Evolutionary conservation across 345 rosid species (phyloP), one percentile per base, ranked within the genome.

Genomic region (Murraya koenigii): DNA sequence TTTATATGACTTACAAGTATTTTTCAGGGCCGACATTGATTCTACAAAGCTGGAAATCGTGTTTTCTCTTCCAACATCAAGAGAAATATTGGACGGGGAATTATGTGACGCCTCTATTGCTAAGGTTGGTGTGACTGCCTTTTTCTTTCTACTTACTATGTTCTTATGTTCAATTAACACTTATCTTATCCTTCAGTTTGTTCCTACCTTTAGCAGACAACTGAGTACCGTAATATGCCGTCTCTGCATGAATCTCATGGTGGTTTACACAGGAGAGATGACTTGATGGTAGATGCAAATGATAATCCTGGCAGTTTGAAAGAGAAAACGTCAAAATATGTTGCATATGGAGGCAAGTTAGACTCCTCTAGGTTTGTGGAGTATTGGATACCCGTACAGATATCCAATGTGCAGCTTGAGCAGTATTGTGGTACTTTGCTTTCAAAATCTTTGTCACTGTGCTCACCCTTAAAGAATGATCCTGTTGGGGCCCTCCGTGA

Each of bases 351-450:
- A 10, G 75, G 85, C 87, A 88, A 82, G 84, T 72, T 68, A 19
- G 89, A 82, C 35, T 78, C 86, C 20, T 89, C 90, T 38, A 80
- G 86, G 83, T 89, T 91, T 86, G 69, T 78, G 7, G 99, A 96
- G 87, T 94, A 88, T 73, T 94, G 98, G 99, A 91, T 96, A 79
- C 99, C 99, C 60, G 92, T 87, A 52, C 87, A 85, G 80, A 79
- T 96, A 82, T 94, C 98, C 54, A 74, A 85, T 79, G 83, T 93
- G 82, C 99, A 96, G 85, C 90, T 94, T 62, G 98, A 96, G 88
- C 94, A 90, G 84, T 96, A 96, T 82, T 96, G 99, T 88, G 84
- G 84, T 80, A 84, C 86, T 76, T 85, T 94, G 78, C 81, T 91
- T 75, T 82, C 89, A 64, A 88, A 91, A 25, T 82, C 88, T 38